These are phyloP conservation scores for Coelastrella sp. DNA, from an alignment of 139 green algal genomes.

Conservation along the genomic window DNA sequence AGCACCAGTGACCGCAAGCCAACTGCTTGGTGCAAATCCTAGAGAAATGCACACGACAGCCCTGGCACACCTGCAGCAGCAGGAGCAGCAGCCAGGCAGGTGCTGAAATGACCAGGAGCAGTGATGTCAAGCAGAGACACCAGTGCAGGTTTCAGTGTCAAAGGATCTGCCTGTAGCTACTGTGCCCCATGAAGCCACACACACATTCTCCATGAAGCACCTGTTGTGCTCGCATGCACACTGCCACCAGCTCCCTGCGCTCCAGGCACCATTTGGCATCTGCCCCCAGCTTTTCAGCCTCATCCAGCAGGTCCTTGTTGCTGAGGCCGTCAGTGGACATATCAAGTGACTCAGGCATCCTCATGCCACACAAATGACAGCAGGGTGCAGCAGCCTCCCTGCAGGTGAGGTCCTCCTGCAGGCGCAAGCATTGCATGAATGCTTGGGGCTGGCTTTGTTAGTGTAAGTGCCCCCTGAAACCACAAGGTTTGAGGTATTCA, in stretches of 20 bases:
- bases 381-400: background rate
- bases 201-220: background rate
- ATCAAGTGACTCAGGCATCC: background rate
- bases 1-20: conserved; percentile 36
- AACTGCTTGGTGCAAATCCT: conserved; percentile 25
- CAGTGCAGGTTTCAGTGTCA: background rate
- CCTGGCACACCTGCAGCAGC: background rate
- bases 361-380: conserved; percentile 22
- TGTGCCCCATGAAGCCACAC: background rate
- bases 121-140: background rate
- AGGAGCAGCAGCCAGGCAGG: background rate
- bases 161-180: background rate
- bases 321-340: background rate
- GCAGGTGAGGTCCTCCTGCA: conserved; percentile 20
- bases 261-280: conserved; percentile 45
- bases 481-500: no score
- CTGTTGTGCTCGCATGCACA: conserved; percentile 20
- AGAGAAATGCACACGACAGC: background rate
- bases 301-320: background rate
- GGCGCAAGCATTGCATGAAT: background rate
- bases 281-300: background rate
- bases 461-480: background rate
- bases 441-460: background rate
- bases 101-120: background rate
- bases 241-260: conserved; percentile 22